phyloP scores from a whole-genome alignment of 2,329 filamentous ascomycete species.

The Epicoccum sorghinum region DNA sequence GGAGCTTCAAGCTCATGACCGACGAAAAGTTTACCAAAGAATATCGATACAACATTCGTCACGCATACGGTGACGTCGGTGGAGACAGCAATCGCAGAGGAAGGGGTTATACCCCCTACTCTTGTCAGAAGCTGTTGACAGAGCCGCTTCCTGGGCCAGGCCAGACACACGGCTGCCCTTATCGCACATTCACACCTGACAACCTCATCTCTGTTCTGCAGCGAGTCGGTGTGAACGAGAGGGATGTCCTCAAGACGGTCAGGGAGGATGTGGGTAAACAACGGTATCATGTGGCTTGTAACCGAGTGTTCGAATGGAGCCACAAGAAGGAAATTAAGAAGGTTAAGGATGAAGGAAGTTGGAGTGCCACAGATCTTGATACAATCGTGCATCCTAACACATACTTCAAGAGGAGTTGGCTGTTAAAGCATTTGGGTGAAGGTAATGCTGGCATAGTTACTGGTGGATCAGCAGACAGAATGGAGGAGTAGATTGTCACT shows the following conservation, averaged over 20 bases:
- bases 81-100: slow-evolving; percentile 87
- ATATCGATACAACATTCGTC: slow-evolving; percentile 96
- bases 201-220: slow-evolving; percentile 81
- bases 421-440: slow-evolving; percentile 77
- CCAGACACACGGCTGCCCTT: slow-evolving; percentile 95
- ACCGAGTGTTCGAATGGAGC: slow-evolving; percentile 87
- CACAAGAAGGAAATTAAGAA: slow-evolving; percentile 68
- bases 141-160: slow-evolving; percentile 86
- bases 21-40: slow-evolving; percentile 98
- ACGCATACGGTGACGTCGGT: slow-evolving; percentile 92
- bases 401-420: slow-evolving; percentile 93
- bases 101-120: slow-evolving; percentile 87
- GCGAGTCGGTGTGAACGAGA: slow-evolving; percentile 78
- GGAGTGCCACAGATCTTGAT: slow-evolving; percentile 74
- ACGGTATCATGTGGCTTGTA: slow-evolving; percentile 94
- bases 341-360: slow-evolving; percentile 56
- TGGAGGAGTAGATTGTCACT: slow-evolving; percentile 38
- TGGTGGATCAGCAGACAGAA: slow-evolving; percentile 31
- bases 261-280: slow-evolving; percentile 87
- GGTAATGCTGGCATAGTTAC: slow-evolving; percentile 44
- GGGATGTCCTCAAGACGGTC: slow-evolving; percentile 77
- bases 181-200: slow-evolving; percentile 87
- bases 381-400: slow-evolving; percentile 98
- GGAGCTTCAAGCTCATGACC: slow-evolving; percentile 81
- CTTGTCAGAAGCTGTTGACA: slow-evolving; percentile 92